Conservation (phyloP, 2,329 filamentous ascomycete genomes). For the Sporothrix phasma region DNA sequence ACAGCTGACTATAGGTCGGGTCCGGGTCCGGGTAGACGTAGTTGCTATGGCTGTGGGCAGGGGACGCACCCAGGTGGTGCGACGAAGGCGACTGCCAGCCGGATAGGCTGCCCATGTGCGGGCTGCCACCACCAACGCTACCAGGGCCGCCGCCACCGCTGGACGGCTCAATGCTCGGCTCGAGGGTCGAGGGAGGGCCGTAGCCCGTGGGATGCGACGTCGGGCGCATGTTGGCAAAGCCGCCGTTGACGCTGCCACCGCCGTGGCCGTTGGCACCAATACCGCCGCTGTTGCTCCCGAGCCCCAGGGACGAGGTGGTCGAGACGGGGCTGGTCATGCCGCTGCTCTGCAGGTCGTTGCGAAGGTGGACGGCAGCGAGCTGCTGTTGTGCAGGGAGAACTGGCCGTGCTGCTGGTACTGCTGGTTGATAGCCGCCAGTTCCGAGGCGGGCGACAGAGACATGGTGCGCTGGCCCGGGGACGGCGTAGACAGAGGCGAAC, state of each 20-base stretch:
- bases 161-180: constrained; percentile 67
- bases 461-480: constrained; percentile 71
- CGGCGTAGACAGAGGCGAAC: constrained; percentile 67
- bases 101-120: constrained; percentile 63
- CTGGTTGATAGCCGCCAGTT: constrained; percentile 58
- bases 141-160: constrained; percentile 34
- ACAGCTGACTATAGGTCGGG: constrained; percentile 56
- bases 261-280: background rate
- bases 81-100: constrained; percentile 79
- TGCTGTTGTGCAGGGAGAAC: constrained; percentile 63
- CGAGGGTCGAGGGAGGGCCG: constrained; percentile 71
- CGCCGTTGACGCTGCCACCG: constrained; percentile 18
- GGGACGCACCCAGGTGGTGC: constrained; percentile 51
- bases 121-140: constrained; percentile 67
- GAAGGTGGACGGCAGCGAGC: constrained; percentile 71
- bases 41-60: constrained; percentile 21
- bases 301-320: constrained; percentile 36
- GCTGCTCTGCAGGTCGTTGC: constrained; percentile 51
- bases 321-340: constrained; percentile 57
- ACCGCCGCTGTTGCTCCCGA: background rate
- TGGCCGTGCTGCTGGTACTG: constrained; percentile 52
- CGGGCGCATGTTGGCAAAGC: constrained; percentile 51
- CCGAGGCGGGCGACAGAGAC: constrained; percentile 70
- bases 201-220: constrained; percentile 81
- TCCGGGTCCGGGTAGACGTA: constrained; percentile 82